Conservation (phyloP, 2,329 filamentous ascomycete genomes). For the Microdochium trichocladiopsis region DNA sequence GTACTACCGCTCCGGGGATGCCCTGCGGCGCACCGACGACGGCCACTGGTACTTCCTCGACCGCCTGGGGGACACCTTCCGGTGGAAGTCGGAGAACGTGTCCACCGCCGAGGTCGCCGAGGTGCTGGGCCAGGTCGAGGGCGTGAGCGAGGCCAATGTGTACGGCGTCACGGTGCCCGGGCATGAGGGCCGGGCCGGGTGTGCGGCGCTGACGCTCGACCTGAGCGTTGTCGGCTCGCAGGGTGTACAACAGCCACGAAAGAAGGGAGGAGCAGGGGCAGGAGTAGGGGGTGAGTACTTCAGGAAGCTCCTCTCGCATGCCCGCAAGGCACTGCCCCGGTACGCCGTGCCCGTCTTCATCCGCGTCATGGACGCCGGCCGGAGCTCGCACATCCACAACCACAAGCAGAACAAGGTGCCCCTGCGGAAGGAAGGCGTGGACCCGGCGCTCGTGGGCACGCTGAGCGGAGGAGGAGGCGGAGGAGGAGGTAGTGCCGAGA, state of each 20-base stretch:
- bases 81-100: constrained; percentile 44
- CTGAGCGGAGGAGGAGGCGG: too few relatives aligned
- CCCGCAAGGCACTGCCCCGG: constrained; percentile 18
- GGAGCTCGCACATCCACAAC: constrained; percentile 27
- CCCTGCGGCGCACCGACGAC: constrained; percentile 47
- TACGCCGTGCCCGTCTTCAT: constrained; percentile 30
- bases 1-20: constrained; percentile 59
- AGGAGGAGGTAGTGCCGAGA: too few relatives aligned
- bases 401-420: constrained; percentile 29
- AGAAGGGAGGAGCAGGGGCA: too few relatives aligned
- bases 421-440: constrained; percentile 26
- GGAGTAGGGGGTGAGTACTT: too few relatives aligned
- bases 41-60: constrained; percentile 62
- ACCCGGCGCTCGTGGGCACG: constrained; percentile 20
- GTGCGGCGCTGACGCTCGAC: constrained; percentile 25
- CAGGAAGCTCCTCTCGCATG: constrained; percentile 21
- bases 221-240: constrained; percentile 8
- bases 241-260: constrained; percentile 13
- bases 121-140: constrained; percentile 21
- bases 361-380: constrained; percentile 17
- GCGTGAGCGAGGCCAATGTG: constrained; percentile 26
- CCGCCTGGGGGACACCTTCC: constrained; percentile 59
- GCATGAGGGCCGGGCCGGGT: constrained; percentile 26
- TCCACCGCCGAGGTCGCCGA: constrained; percentile 29
- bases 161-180: constrained; percentile 26